Evolutionary conservation across 129 eudicot genomes (phyloP), one percentile per base, ranked within the genome.

Genomic region (Saposhnikovia divaricata): DNA sequence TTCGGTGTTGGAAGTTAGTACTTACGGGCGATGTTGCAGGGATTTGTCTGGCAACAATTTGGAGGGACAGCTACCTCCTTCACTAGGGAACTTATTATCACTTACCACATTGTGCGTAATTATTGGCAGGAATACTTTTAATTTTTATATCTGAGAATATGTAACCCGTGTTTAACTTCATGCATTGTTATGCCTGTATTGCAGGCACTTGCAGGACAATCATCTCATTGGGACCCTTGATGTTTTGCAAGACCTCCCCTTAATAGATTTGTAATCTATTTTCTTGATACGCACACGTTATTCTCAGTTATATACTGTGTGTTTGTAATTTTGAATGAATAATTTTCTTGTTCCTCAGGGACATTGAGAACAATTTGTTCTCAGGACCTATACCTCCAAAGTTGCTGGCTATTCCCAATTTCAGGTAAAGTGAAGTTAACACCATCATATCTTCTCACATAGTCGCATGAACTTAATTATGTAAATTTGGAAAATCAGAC

Each of bases 341-440:
- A 77, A 55, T 83, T 80, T 73, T 88, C 16, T 71, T 86, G 61
- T 78, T 74, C 82, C 72, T 78, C 85, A 96, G 99, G 87, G 85
- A 96, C 82, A 81, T 96, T 47, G 96, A 86, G 81, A 92, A 96
- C 68, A 96, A 96, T 85, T 85, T 89, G 53, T 92, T 96, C 83
- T 96, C 97, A 11, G 99, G 99, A 48, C 99, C 99, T 16, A 87
- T 96, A 83, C 99, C 99, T 23, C 44, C 82, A 8, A 90, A 82
- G 78, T 86, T 96, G 86, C 79, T 83, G 81, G 28, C 40, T 65
- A 87, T 96, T 81, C 98, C 96, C 19, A 88, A 79, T 86, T 96
- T 96, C 88, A 95, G 97, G 98, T 95, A 68, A 84, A 70, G 55
- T 48, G 71, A 48, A 68, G 79, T 72, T 46, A 23, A 23, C 13